phyloP scores from a whole-genome alignment of 1,284 basidiomycete genomes.

The Marasmius tenuissimus region DNA sequence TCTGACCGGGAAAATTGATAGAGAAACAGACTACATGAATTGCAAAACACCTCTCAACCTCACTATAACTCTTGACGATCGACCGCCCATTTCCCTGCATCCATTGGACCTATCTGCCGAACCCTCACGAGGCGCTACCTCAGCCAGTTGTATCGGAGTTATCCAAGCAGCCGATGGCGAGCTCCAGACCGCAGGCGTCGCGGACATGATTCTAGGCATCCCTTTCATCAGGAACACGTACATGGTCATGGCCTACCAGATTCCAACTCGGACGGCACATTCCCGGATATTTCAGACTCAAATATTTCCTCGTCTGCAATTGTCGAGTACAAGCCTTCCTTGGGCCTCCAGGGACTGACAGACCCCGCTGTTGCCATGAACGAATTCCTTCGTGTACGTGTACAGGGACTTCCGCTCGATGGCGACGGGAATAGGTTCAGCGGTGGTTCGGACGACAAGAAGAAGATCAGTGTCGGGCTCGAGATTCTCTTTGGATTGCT shows the following conservation, averaged over 20 bases:
- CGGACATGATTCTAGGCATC: conserved; percentile 72
- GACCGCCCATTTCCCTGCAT: conserved; percentile 58
- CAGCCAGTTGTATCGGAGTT: conserved; percentile 58
- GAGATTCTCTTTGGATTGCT: conserved; percentile 58
- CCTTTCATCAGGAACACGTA: conserved; percentile 75
- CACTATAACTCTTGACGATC: conserved; percentile 60
- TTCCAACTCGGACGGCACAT: conserved; percentile 41
- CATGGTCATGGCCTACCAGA: conserved; percentile 66
- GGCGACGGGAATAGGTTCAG: conserved; percentile 3
- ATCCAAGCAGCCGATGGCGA: conserved; percentile 54
- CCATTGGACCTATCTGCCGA: conserved; percentile 66
- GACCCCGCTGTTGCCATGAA: conserved; percentile 54
- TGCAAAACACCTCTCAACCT: conserved; percentile 71
- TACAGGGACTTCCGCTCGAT: conserved; percentile 56
- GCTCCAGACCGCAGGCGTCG: conserved; percentile 38
- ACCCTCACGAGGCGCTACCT: conserved; percentile 36
- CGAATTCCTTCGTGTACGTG: conserved; percentile 67
- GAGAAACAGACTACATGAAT: conserved; percentile 60
- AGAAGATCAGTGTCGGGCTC: conserved; percentile 49
- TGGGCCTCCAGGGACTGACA: conserved; percentile 63
- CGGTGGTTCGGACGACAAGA: conserved; percentile 27
- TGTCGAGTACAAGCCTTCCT: conserved; percentile 37
- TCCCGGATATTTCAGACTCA: conserved; percentile 25
- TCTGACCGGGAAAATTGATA: not conserved
- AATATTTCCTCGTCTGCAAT: conserved; percentile 5